These are phyloP conservation scores for Aspergillus affinis DNA, from an alignment of 495 filamentous ascomycete genomes.

Conservation along the genomic window DNA sequence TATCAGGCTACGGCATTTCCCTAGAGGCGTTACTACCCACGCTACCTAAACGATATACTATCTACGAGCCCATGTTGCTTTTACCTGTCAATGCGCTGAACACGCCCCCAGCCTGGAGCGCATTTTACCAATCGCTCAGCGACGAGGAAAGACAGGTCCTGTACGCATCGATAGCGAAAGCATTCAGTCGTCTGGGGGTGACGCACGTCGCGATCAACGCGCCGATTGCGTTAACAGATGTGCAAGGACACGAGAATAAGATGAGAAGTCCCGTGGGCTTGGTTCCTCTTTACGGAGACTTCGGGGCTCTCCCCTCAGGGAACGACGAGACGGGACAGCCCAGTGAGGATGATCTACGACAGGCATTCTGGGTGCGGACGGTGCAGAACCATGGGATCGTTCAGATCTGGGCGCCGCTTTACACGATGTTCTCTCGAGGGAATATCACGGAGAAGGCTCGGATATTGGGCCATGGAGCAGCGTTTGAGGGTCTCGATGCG, in stretches of 20 bases:
- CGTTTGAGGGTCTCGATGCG: slow-evolving; percentile 33
- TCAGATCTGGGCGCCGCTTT: slow-evolving; percentile 84
- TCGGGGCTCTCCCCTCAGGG: slow-evolving; percentile 41
- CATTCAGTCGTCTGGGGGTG: slow-evolving; percentile 41
- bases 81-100: slow-evolving; percentile 62
- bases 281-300: slow-evolving; percentile 63
- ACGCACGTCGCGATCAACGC: slow-evolving; percentile 75
- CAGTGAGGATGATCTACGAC: slow-evolving; percentile 48
- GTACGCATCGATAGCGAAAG: slow-evolving; percentile 43
- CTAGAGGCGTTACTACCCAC: slow-evolving; percentile 24
- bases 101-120: slow-evolving; percentile 41
- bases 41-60: slow-evolving; percentile 64
- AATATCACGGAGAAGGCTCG: slow-evolving; percentile 88
- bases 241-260: slow-evolving; percentile 52
- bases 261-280: slow-evolving; percentile 66
- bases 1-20: slow-evolving; percentile 16
- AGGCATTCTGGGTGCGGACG: slow-evolving; percentile 71
- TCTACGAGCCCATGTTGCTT: slow-evolving; percentile 69
- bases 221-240: slow-evolving; percentile 51
- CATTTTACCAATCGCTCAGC: slow-evolving; percentile 34
- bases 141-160: slow-evolving; percentile 44
- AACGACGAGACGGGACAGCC: slow-evolving; percentile 27
- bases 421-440: slow-evolving; percentile 90
- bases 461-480: slow-evolving; percentile 46
- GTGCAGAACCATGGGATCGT: slow-evolving; percentile 72